A percentile compares a stretch with the other conserved stretches of the same genome.
These are phyloP conservation scores for Cubamyces lactineus DNA, from an alignment of 768 basidiomycete species.

Conservation along the genomic window DNA sequence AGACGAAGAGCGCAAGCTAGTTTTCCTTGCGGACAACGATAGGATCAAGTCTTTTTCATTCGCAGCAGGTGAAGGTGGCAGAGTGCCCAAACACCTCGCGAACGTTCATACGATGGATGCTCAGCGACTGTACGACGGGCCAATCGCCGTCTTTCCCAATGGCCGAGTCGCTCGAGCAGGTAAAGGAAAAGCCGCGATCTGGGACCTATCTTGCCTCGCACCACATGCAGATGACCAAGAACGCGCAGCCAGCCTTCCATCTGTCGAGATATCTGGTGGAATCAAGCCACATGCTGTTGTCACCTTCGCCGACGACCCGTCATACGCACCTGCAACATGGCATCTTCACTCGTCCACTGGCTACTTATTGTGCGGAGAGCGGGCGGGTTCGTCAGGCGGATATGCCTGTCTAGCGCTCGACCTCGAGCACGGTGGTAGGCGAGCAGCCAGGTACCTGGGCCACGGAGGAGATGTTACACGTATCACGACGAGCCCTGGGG, in stretches of 20 bases:
- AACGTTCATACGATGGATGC: constrained; percentile 40
- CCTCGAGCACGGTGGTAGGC: constrained; percentile 40
- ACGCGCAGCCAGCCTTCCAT: neutral
- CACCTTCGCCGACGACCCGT: constrained; percentile 17
- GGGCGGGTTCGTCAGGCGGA: constrained; percentile 11
- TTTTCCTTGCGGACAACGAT: constrained; percentile 40
- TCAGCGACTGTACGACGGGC: constrained; percentile 30
- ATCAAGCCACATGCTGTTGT: constrained; percentile 15
- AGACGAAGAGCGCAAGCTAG: constrained; percentile 41
- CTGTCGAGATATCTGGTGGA: constrained; percentile 36
- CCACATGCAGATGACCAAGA: constrained; percentile 34
- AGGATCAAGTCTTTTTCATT: constrained; percentile 45
- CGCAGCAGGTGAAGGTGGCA: constrained; percentile 12
- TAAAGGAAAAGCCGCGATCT: constrained; percentile 37
- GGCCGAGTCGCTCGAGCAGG: constrained; percentile 40
- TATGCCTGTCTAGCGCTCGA: constrained; percentile 34
- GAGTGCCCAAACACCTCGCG: constrained; percentile 6
- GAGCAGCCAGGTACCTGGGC: constrained; percentile 40
- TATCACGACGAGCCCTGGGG: constrained; percentile 40
- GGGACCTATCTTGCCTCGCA: constrained; percentile 40
- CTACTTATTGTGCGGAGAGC: constrained; percentile 31
- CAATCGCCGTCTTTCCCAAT: constrained; percentile 36
- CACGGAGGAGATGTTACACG: constrained; percentile 38
- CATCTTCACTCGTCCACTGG: constrained; percentile 32
- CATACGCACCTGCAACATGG: constrained; percentile 26